phyloP scores from a whole-genome alignment of 2,329 filamentous ascomycete species.

The Alternaria viburni region DNA sequence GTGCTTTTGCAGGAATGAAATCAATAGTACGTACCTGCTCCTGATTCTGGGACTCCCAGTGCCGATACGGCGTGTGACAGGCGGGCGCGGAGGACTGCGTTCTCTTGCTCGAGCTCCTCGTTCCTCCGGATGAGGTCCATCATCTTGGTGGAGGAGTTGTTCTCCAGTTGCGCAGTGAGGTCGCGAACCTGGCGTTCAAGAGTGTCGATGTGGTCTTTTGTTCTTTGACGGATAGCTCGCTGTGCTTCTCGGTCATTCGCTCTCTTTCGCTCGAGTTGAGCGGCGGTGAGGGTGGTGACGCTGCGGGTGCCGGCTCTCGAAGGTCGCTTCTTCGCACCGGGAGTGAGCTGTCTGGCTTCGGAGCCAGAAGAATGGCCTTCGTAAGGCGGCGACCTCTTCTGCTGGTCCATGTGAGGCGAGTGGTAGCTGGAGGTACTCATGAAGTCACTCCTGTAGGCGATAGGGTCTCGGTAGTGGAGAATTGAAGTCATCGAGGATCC shows the following conservation, averaged over 20 bases:
- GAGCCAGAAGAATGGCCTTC: conserved; percentile 50
- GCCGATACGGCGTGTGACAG: conserved; percentile 54
- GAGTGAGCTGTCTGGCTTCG: conserved; percentile 46
- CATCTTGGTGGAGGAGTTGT: conserved; percentile 53
- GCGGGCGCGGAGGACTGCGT: conserved; percentile 58
- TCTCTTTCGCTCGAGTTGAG: conserved; percentile 65
- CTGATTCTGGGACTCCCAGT: conserved; percentile 44
- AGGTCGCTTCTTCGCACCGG: conserved; percentile 54
- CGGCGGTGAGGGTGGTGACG: conserved; percentile 63
- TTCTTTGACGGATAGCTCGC: conserved; percentile 64
- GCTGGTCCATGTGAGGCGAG: conserved; percentile 43
- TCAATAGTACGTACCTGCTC: conserved; percentile 43
- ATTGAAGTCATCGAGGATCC: conserved; percentile 51
- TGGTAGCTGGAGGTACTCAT: conserved; percentile 47
- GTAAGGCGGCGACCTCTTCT: conserved; percentile 46
- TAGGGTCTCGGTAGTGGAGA: conserved; percentile 48
- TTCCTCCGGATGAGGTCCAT: conserved; percentile 61
- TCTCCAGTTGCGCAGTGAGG: conserved; percentile 56
- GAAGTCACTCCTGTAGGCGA: conserved; percentile 48
- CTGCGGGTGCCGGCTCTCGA: conserved; percentile 64
- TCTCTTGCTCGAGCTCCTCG: conserved; percentile 62
- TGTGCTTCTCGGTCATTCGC: conserved; percentile 68
- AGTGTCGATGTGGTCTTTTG: conserved; percentile 64
- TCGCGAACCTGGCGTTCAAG: conserved; percentile 63
- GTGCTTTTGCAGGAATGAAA: conserved; percentile 26